Base-by-base conservation (phyloP, 1,284 basidiomycete genomes). In the Irpex sp. region DNA sequence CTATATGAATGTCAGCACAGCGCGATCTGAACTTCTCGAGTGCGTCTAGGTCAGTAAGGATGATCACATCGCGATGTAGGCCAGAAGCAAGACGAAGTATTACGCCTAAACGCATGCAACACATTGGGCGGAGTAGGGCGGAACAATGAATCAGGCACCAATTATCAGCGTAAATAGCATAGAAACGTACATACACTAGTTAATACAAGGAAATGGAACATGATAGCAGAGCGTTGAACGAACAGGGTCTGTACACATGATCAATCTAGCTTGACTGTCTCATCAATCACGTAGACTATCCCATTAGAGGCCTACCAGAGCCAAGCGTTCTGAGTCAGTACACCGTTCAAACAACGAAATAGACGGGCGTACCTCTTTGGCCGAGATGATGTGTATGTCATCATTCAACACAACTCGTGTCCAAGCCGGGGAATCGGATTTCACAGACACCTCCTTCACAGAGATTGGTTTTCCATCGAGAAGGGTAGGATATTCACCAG, bases 201-300 rank as follows among this genome's bases (percentile, higher is more conserved):
- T 21, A 35, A 55, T 60, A 61, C 43, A 49, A 56, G 54, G 47
- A 61, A 49, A 39, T 39, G 19, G 49, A 36, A 55, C 57, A 60
- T 33, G 53, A 26, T 35, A 26, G 53, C 26, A 55, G 26, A 35
- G 21, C 26, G 50, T 46, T 39, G 19, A 39, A 53, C 53, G 50
- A 53, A 53, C 55, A 57, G 58, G 56, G 47, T 50, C 31, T 49
- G 55, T 43, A 33, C 17, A 33, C 21, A 56, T 54, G 43, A 51
- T 72, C 72, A 78, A 58, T 78, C 75, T 56, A 74, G 62, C 63
- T 74, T 74, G 61, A 89, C 76, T 5, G 86, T 83, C 51, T 87
- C 85, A 69, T 92, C 89, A 58, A 92, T 83, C 67, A 92, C 72
- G 71, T 89, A 91, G 54, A 92, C 70, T 8, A 88, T 80, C 5